Conservation (phyloP, 2,329 filamentous ascomycete species). For the Microcyclospora pomicola region DNA sequence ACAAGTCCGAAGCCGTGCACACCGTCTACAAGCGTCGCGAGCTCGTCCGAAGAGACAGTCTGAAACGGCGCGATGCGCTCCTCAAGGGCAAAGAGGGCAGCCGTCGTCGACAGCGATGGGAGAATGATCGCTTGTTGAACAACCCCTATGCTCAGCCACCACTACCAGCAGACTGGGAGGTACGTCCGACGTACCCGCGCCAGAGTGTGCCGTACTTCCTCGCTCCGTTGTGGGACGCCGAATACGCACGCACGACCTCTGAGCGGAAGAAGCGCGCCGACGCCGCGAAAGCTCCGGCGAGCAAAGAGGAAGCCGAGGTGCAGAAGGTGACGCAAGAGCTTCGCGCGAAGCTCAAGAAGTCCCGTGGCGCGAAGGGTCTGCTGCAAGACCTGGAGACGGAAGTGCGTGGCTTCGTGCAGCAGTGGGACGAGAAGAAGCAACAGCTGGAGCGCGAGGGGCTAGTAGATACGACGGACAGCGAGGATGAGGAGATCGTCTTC, state of each 20-base stretch:
- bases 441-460: slow-evolving; percentile 33
- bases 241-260: slow-evolving; percentile 22
- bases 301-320: slow-evolving; percentile 31
- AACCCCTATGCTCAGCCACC: slow-evolving; percentile 82
- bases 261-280: slow-evolving; percentile 25
- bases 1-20: slow-evolving; percentile 13
- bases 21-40: slow-evolving; percentile 38
- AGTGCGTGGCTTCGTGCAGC: slow-evolving; percentile 58
- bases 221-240: slow-evolving; percentile 68
- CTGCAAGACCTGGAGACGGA: slow-evolving; percentile 76
- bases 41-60: slow-evolving; percentile 44
- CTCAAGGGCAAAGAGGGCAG: slow-evolving; percentile 86
- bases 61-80: slow-evolving; percentile 57
- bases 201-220: slow-evolving; percentile 77
- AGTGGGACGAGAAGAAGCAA: slow-evolving; percentile 40
- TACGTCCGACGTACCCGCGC: slow-evolving; percentile 66
- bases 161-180: slow-evolving; percentile 66
- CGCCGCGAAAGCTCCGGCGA: slow-evolving; percentile 36
- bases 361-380: slow-evolving; percentile 63
- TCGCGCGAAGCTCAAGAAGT: slow-evolving; percentile 64
- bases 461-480: slow-evolving; percentile 34
- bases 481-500: slow-evolving; percentile 86
- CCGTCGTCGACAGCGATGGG: slow-evolving; percentile 76
- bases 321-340: slow-evolving; percentile 63
- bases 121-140: slow-evolving; percentile 80